Conservation (phyloP, 192 early-diverging fungal species). For the Linnemannia exigua region DNA sequence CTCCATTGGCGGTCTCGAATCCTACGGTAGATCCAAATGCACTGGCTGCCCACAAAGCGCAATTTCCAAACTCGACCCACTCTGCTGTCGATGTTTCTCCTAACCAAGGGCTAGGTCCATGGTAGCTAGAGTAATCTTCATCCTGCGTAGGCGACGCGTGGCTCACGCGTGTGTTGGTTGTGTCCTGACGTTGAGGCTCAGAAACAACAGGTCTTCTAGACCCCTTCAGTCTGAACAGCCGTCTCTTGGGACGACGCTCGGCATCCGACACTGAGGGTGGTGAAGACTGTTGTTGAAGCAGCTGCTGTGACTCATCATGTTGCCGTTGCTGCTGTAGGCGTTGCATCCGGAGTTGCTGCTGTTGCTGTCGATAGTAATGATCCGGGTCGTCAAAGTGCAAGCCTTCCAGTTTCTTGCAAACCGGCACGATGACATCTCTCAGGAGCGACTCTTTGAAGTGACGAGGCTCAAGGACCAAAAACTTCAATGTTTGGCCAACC, state of each 20-base stretch:
- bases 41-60: constrained; percentile 32
- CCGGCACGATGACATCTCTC: constrained; percentile 16
- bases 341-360: constrained; percentile 7
- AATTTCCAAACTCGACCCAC: constrained; percentile 38
- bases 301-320: background rate
- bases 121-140: background rate
- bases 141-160: background rate
- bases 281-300: background rate
- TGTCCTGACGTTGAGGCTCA: background rate
- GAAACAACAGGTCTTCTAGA: background rate
- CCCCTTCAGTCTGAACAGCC: background rate
- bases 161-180: background rate
- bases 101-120: constrained; percentile 40
- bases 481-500: constrained; percentile 7
- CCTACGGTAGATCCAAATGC: constrained; percentile 1
- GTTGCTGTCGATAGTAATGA: constrained; percentile 5
- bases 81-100: constrained; percentile 33
- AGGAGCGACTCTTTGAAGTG: constrained; percentile 44
- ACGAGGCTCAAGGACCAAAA: constrained; percentile 33
- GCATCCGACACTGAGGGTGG: background rate
- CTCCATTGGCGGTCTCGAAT: background rate
- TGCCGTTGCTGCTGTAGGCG: background rate
- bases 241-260: background rate
- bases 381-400: constrained; percentile 31
- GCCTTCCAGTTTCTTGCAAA: constrained; percentile 27